Percentiles rank a stretch among this genome's conserved stretches.
phyloP scores from a whole-genome alignment of 331 rosid species.

The Arachis monticola region DNA sequence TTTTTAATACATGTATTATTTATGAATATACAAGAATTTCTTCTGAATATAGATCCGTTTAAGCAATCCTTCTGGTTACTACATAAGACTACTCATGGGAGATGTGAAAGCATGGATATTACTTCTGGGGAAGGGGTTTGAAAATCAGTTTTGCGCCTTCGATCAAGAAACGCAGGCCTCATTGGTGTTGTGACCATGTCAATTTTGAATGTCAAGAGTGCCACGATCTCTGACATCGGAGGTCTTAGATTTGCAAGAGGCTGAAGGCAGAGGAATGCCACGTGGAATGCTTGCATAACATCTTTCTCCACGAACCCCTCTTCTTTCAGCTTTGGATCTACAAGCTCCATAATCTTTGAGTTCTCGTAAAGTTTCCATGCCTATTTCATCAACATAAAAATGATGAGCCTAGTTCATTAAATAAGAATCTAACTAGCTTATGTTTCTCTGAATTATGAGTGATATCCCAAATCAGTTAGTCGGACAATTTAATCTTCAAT shows the following conservation, averaged over 20 bases:
- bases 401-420: too few species aligned
- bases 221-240: conserved; percentile 77
- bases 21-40: too few species aligned
- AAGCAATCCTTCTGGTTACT: too few species aligned
- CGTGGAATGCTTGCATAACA: conserved; percentile 67
- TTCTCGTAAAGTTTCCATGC: conserved; percentile 74
- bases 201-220: conserved; percentile 67
- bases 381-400: conserved; percentile 34
- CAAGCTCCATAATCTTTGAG: conserved; percentile 51
- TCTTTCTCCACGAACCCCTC: conserved; percentile 59
- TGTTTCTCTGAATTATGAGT: too few species aligned
- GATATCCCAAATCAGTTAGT: too few species aligned
- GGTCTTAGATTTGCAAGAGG: conserved; percentile 71
- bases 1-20: too few species aligned
- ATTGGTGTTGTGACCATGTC: conserved; percentile 60
- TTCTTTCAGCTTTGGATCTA: conserved; percentile 62
- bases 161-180: conserved; percentile 59
- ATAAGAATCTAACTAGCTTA: too few species aligned
- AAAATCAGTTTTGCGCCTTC: conserved; percentile 44
- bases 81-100: neutral
- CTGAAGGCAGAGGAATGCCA: conserved; percentile 77
- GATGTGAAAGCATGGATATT: conserved; percentile 13
- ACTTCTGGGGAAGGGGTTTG: conserved; percentile 45
- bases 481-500: too few species aligned
- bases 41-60: too few species aligned